Evolutionary conservation across 192 early-diverging fungal species (phyloP), one percentile per base, ranked within the genome.

Genomic region (Umbelopsis vinacea): DNA sequence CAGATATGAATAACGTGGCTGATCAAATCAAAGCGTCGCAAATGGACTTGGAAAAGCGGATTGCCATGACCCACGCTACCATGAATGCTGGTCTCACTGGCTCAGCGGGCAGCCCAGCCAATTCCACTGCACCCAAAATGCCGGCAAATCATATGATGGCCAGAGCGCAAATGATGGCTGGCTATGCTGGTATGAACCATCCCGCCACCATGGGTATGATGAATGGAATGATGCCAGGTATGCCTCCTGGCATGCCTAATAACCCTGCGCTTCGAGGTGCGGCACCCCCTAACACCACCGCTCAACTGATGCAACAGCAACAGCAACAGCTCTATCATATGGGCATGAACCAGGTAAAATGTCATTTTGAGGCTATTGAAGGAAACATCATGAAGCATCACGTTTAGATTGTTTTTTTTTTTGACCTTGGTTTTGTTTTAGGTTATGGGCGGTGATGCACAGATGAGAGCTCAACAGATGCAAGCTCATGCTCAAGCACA

Each of bases 11-110:
- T 17, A 63, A 63, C 17, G 57, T 63, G 29, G 26, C 57, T 29
- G 57, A 63, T 37, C 57, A 63, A 63, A 63, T 63, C 17, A 63
- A 33, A 63, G 57, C 57, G 14, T 63, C 57, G 14, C 57, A 63
- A 63, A 63, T 37, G 33, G 57, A 63, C 14, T 5, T 63, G 26
- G 57, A 63, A 37, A 63, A 63, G 17, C 26, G 57, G 1, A 63
- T 63, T 37, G 33, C 29, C 14, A 63, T 63, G 57, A 63, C 57
- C 14, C 57, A 63, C 19, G 57, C 29, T 37, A 11, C 29, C 17
- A 63, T 63, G 54, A 57, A 63, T 63, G 57, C 57, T 19, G 57
- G 57, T 11, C 17, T 63, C 10, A 63, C 57, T 37, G 57, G 57
- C 29, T 37, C 57, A 14, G 33, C 57, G 6, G 26, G 10, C 12